Evolutionary conservation across 73 alveolate species (phyloP).

Genomic region (Tetrahymena malaccensis): DNA sequence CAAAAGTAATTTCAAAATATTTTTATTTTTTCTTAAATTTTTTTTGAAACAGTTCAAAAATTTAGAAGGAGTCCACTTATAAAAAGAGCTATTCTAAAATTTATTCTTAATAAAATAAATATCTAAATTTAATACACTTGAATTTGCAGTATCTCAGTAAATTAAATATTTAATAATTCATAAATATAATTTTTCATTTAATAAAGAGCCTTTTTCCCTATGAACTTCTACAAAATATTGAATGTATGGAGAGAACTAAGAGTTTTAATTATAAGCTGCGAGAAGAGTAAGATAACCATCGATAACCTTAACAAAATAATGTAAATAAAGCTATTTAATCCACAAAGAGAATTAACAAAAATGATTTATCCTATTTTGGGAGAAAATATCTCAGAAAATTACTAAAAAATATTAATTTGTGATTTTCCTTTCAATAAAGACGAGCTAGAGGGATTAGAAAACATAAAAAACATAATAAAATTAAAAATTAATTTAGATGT

Average conservation of each 20-base stretch:
- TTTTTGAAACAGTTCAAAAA: not conserved
- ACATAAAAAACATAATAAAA: not conserved
- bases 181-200: not conserved
- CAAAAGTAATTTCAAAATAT: not conserved
- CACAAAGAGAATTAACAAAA: not conserved
- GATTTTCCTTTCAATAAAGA: not conserved
- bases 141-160: not conserved
- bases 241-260: not conserved
- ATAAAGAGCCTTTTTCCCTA: not conserved
- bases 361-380: not conserved
- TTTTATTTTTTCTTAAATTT: no score
- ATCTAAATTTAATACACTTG: not conserved
- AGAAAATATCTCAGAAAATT: not conserved
- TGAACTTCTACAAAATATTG: not conserved
- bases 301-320: not conserved
- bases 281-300: not conserved
- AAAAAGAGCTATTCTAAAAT: not conserved
- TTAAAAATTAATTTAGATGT: not conserved
- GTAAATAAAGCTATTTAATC: not conserved
- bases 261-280: not conserved
- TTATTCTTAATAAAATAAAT: not conserved
- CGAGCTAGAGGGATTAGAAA: not conserved
- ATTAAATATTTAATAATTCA: not conserved
- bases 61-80: not conserved
- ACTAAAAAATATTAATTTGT: not conserved